Conservation (phyloP, 2,329 filamentous ascomycete species). For the Metarhizium album region DNA sequence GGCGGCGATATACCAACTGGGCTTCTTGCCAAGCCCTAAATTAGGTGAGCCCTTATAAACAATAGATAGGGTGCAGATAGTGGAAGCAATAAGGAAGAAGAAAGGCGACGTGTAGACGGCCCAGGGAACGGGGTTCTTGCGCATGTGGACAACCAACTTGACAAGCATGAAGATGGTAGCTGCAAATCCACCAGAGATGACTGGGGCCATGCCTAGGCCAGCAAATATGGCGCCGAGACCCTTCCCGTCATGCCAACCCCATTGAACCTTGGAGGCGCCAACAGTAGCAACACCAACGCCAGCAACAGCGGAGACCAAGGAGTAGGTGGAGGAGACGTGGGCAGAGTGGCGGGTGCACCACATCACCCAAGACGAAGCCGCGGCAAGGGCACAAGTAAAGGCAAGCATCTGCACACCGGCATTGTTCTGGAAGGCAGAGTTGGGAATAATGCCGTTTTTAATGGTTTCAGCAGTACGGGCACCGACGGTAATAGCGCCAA, state of each 20-base stretch:
- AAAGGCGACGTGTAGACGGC: slow-evolving; percentile 63
- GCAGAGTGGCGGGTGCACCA: slow-evolving; percentile 64
- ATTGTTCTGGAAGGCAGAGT: slow-evolving; percentile 42
- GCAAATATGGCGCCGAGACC: slow-evolving; percentile 64
- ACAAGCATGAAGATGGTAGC: slow-evolving; percentile 61
- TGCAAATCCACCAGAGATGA: slow-evolving; percentile 53
- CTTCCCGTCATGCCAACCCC: slow-evolving; percentile 59
- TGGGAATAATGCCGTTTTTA: slow-evolving; percentile 64
- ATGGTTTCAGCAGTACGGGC: slow-evolving; percentile 62
- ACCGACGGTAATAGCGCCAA: slow-evolving; percentile 54
- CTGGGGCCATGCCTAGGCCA: slow-evolving; percentile 59
- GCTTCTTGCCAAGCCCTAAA: slow-evolving; percentile 54
- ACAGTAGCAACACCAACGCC: slow-evolving; percentile 57
- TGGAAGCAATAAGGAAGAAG: slow-evolving; percentile 68
- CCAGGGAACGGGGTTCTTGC: slow-evolving; percentile 61
- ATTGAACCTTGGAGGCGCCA: slow-evolving; percentile 49
- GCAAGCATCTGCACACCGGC: slow-evolving; percentile 59
- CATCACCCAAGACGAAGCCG: slow-evolving; percentile 62
- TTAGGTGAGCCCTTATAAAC: slow-evolving; percentile 73
- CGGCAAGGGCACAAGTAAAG: slow-evolving; percentile 51
- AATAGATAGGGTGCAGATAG: slow-evolving; percentile 64
- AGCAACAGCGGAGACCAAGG: slow-evolving; percentile 54
- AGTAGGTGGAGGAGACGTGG: slow-evolving; percentile 62
- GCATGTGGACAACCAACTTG: slow-evolving; percentile 53
- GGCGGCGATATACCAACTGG: slow-evolving; percentile 53